These are phyloP conservation scores for Clonostachys rhizophaga DNA, from an alignment of 2,329 filamentous ascomycete species.

Conservation along the genomic window DNA sequence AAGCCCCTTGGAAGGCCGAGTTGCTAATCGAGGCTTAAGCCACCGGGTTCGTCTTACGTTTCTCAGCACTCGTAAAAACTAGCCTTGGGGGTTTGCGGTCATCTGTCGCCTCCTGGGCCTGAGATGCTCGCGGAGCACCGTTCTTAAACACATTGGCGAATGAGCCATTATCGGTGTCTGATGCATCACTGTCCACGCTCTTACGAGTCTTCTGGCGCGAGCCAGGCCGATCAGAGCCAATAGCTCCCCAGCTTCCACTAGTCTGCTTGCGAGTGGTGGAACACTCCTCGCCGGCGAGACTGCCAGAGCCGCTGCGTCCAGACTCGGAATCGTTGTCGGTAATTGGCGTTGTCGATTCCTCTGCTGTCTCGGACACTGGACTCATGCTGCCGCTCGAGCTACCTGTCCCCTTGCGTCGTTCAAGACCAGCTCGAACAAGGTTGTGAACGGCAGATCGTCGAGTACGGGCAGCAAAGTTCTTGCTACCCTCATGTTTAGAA, in stretches of 20 bases:
- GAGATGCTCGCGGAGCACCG: slow-evolving; percentile 42
- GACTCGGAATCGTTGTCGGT: slow-evolving; percentile 73
- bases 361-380: slow-evolving; percentile 77
- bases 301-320: slow-evolving; percentile 71
- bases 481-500: slow-evolving; percentile 88
- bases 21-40: slow-evolving; percentile 7
- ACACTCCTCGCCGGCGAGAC: slow-evolving; percentile 69
- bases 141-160: slow-evolving; percentile 65
- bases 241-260: slow-evolving; percentile 59
- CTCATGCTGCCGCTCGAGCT: slow-evolving; percentile 75
- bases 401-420: slow-evolving; percentile 73
- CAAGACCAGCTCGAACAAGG: slow-evolving; percentile 82
- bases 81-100: slow-evolving; percentile 79
- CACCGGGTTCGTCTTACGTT: slow-evolving; percentile 58
- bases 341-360: slow-evolving; percentile 61
- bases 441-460: slow-evolving; percentile 89
- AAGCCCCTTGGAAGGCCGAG: slow-evolving; percentile 12
- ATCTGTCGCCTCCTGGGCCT: slow-evolving; percentile 47
- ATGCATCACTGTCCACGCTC: slow-evolving; percentile 57
- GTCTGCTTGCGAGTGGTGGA: slow-evolving; percentile 42
- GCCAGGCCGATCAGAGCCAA: slow-evolving; percentile 79
- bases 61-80: slow-evolving; percentile 83
- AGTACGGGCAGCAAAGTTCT: slow-evolving; percentile 94
- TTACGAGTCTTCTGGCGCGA: slow-evolving; percentile 64
- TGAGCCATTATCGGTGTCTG: slow-evolving; percentile 47